Evolutionary conservation across 768 basidiomycete genomes (phyloP).

Genomic region (Leccinum longicurvipes): DNA sequence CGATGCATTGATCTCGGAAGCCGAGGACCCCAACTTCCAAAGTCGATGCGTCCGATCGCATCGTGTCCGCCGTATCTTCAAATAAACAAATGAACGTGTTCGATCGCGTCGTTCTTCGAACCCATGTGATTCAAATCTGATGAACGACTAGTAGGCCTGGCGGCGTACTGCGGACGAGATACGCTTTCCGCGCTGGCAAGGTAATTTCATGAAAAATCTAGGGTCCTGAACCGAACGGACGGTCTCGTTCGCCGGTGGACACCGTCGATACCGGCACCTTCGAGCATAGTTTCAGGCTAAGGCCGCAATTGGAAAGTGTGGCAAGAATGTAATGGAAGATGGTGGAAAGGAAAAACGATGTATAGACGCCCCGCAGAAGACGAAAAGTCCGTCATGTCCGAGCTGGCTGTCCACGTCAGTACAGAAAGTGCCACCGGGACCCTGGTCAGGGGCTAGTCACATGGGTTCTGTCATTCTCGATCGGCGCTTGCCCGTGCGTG

Average conservation of each 20-base stretch:
- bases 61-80: not conserved
- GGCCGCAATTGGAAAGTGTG: not conserved
- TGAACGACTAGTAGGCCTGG: not conserved
- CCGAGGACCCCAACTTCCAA: not conserved
- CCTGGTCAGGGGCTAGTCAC: not conserved
- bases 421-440: no score
- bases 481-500: not conserved
- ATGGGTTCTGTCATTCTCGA: not conserved
- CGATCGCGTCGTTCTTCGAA: not conserved
- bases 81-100: not conserved
- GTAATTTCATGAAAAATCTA: not conserved
- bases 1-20: not conserved
- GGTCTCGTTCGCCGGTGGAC: not conserved
- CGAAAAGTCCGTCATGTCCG: not conserved
- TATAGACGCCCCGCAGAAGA: not conserved
- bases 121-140: not conserved
- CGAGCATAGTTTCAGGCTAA: not conserved
- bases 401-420: not conserved
- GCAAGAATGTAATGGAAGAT: not conserved
- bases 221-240: not conserved
- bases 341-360: not conserved
- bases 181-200: not conserved
- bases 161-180: not conserved
- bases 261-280: not conserved
- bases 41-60: not conserved